A percentile compares a stretch with the other conserved stretches of the same genome.
These are phyloP conservation scores for Eudorina sp. DNA, from an alignment of 139 green algal species.

Conservation along the genomic window DNA sequence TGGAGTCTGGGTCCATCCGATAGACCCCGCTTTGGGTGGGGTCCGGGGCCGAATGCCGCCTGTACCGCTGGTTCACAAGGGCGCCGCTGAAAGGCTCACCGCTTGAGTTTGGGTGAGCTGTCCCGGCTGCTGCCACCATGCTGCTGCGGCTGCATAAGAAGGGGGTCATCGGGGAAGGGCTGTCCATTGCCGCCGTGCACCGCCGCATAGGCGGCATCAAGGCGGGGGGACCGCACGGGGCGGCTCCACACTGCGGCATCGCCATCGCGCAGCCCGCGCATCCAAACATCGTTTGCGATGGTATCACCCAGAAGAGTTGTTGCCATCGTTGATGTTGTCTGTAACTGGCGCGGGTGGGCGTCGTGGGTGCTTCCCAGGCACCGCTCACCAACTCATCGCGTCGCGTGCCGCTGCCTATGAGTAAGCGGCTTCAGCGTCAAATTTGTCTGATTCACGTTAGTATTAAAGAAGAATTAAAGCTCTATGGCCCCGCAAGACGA, in stretches of 20 bases:
- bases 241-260: conserved; percentile 22
- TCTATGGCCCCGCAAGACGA: too few relatives aligned
- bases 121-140: conserved; percentile 5
- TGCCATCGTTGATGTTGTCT: neutral
- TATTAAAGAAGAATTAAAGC: too few relatives aligned
- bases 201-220: conserved; percentile 21
- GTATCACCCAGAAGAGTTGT: conserved; percentile 9
- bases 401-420: too few relatives aligned
- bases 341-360: too few relatives aligned
- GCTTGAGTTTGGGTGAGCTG: conserved; percentile 27
- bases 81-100: neutral
- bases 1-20: too few relatives aligned
- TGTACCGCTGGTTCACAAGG: too few relatives aligned
- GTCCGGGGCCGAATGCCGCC: too few relatives aligned
- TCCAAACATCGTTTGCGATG: neutral
- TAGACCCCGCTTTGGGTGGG: too few relatives aligned
- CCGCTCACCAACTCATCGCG: too few relatives aligned
- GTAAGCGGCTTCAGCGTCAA: too few relatives aligned
- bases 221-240: neutral
- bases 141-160: neutral
- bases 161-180: neutral
- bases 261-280: neutral
- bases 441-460: too few relatives aligned
- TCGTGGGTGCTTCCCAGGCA: too few relatives aligned
- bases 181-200: conserved; percentile 26